Percentiles rank a stretch among this genome's conserved stretches.
Conservation (phyloP, 257 asterid species). For the Forsythia viridissima region DNA sequence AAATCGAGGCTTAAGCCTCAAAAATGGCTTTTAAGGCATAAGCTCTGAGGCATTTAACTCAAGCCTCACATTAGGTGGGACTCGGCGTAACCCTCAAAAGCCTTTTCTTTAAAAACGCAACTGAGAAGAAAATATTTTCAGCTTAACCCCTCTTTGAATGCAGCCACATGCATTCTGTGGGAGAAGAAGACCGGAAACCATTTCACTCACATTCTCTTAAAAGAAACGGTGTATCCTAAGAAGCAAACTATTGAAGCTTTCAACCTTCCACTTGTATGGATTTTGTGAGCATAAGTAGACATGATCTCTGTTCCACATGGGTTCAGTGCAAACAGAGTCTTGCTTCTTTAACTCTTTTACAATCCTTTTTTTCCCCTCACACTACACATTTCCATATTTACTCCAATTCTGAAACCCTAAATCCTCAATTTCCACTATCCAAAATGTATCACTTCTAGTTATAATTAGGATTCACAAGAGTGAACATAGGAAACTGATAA, state of each 20-base stretch:
- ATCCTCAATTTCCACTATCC: not conserved
- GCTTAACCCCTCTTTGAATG: not conserved
- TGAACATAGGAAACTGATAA: not conserved
- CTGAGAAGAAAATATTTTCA: not conserved
- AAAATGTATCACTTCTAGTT: not conserved
- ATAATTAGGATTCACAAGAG: not conserved
- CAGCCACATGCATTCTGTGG: not conserved
- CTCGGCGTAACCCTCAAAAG: not conserved
- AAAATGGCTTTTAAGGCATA: not conserved
- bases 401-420: constrained; percentile 4
- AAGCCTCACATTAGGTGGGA: not conserved
- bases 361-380: not conserved
- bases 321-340: not conserved
- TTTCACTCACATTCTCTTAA: not conserved
- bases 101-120: not conserved
- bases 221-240: not conserved
- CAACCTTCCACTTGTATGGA: not conserved
- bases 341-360: not conserved
- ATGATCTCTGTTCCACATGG: too few species aligned
- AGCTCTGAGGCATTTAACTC: not conserved
- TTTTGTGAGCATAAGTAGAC: not conserved
- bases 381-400: not conserved
- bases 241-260: not conserved
- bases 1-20: not conserved
- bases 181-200: not conserved